phyloP scores from a whole-genome alignment of 1,139 yeast species.

The Saccharomycopsis phalli region DNA sequence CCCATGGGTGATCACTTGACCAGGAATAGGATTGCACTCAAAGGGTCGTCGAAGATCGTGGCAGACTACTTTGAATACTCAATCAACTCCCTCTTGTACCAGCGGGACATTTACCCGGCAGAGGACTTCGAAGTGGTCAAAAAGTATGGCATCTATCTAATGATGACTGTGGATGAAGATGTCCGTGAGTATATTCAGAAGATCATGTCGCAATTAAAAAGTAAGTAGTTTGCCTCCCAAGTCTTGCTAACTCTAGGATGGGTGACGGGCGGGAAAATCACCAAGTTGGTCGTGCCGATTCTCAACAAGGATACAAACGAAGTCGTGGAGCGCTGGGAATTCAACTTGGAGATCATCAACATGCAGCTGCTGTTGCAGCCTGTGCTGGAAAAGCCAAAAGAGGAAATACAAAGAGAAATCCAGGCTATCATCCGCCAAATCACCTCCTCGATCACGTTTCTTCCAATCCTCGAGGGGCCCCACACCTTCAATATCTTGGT shows the following conservation, averaged over 20 bases:
- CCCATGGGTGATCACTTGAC: conserved; percentile 1
- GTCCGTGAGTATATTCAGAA: conserved; percentile 59
- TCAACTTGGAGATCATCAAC: conserved; percentile 42
- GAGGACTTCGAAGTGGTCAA: conserved; percentile 76
- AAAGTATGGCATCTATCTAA: conserved; percentile 72
- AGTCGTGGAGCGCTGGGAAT: conserved; percentile 81
- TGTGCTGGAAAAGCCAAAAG: conserved; percentile 21
- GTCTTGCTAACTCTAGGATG: conserved; percentile 35
- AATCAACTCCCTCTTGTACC: conserved; percentile 73
- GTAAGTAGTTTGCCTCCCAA: conserved; percentile 25
- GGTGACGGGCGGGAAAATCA: conserved; percentile 66
- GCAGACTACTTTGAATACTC: conserved; percentile 81
- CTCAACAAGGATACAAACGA: conserved; percentile 60
- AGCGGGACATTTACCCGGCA: conserved; percentile 83
- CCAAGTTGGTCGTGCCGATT: conserved; percentile 63
- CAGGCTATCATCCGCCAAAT: conserved; percentile 84
- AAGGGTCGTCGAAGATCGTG: conserved; percentile 71
- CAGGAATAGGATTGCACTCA: conserved; percentile 50
- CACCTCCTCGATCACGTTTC: conserved; percentile 77
- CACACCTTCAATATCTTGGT: conserved; percentile 84
- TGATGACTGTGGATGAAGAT: conserved; percentile 69
- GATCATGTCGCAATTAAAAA: conserved; percentile 68
- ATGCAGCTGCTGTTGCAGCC: conserved; percentile 11
- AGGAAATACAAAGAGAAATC: conserved; percentile 61
- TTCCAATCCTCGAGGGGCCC: conserved; percentile 65